Evolutionary conservation across 306 rosid genomes (phyloP).

Genomic region (Parietaria judaica): DNA sequence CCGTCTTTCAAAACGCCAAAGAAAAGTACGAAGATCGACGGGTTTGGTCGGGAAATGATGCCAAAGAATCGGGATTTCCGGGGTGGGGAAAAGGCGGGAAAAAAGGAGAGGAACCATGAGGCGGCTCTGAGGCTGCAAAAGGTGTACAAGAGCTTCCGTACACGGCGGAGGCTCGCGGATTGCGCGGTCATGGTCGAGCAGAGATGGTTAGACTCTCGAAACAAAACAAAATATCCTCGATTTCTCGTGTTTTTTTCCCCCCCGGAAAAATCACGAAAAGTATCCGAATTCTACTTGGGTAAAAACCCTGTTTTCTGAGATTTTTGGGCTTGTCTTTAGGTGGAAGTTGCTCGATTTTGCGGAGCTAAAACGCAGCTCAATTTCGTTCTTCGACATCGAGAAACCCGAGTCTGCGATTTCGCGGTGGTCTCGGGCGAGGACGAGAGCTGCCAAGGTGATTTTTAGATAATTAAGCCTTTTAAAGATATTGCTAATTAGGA

Average conservation of each 20-base stretch:
- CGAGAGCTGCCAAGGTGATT: constrained; percentile 68
- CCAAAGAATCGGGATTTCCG: constrained; percentile 17
- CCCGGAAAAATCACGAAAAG: background rate
- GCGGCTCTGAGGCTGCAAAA: constrained; percentile 84
- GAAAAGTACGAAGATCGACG: constrained; percentile 27
- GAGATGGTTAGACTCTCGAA: constrained; percentile 51
- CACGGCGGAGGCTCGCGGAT: constrained; percentile 77
- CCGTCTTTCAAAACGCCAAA: constrained; percentile 31
- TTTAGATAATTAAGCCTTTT: background rate
- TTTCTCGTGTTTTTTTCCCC: background rate
- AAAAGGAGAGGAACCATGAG: constrained; percentile 17
- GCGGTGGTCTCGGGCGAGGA: constrained; percentile 78
- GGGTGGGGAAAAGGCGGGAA: constrained; percentile 19
- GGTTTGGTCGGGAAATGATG: constrained; percentile 25
- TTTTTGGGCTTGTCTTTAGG: constrained; percentile 25
- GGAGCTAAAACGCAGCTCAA: constrained; percentile 70
- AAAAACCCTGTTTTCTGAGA: background rate
- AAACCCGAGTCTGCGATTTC: constrained; percentile 69
- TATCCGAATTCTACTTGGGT: background rate
- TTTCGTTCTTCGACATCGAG: constrained; percentile 77
- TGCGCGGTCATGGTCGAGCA: constrained; percentile 89
- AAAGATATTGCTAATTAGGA: background rate
- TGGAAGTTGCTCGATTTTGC: constrained; percentile 84
- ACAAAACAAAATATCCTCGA: background rate
- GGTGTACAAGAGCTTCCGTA: constrained; percentile 85